Evolutionary conservation across 306 rosid genomes (phyloP).

Genomic region (Prunus davidiana): DNA sequence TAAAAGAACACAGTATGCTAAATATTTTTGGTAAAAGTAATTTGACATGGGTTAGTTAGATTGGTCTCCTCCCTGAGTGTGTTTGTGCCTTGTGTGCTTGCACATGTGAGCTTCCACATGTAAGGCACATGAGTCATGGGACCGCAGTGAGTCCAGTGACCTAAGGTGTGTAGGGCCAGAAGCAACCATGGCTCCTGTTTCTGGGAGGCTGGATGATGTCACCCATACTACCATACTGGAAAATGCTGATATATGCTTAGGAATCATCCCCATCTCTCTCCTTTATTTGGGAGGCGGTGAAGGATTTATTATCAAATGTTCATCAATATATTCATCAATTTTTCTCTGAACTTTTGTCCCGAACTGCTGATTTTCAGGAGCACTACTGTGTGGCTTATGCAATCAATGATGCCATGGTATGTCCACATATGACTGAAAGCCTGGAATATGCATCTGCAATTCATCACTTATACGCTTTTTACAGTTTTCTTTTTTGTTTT

Average conservation of each 20-base stretch:
- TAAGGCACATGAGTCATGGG: slow-evolving; percentile 3
- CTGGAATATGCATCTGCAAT: neutral
- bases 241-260: slow-evolving; percentile 14
- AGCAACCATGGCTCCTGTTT: slow-evolving; percentile 1
- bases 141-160: neutral
- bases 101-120: neutral
- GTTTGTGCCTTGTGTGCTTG: neutral
- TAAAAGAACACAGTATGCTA: slow-evolving; percentile 18
- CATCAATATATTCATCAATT: slow-evolving; percentile 12
- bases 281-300: neutral
- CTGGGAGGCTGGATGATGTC: slow-evolving; percentile 22
- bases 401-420: slow-evolving; percentile 83
- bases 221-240: slow-evolving; percentile 5
- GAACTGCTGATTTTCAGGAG: slow-evolving; percentile 68
- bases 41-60: slow-evolving; percentile 8
- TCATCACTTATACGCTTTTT: neutral
- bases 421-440: slow-evolving; percentile 12
- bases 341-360: slow-evolving; percentile 17
- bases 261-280: neutral
- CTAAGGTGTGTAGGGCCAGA: neutral
- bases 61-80: neutral
- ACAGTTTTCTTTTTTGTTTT: neutral
- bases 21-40: slow-evolving; percentile 11
- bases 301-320: neutral
- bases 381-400: slow-evolving; percentile 96